These are phyloP conservation scores for Limtongozyma cylindracea DNA, from an alignment of 805 yeast species.

Conservation along the genomic window DNA sequence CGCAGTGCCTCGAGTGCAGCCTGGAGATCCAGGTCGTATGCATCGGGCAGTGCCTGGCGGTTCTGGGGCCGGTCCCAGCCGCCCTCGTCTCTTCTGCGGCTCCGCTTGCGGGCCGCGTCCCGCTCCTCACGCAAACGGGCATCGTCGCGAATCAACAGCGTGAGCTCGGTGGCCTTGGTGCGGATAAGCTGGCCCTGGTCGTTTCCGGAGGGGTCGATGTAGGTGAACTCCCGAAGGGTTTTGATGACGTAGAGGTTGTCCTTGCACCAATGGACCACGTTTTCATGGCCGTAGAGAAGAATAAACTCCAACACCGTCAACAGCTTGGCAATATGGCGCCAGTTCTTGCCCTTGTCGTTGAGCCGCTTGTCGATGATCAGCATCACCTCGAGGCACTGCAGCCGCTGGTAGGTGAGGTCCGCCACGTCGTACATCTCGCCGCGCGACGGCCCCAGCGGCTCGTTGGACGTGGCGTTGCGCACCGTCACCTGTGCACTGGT, in stretches of 20 bases:
- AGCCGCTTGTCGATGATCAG: slow-evolving; percentile 81
- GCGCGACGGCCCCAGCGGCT: slow-evolving; percentile 61
- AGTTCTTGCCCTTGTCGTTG: slow-evolving; percentile 89
- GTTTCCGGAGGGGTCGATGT: slow-evolving; percentile 44
- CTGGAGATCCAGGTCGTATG: slow-evolving; percentile 52
- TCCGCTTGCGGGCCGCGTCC: slow-evolving; percentile 8
- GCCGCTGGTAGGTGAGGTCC: slow-evolving; percentile 33
- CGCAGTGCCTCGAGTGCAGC: slow-evolving; percentile 62
- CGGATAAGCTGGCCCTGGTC: slow-evolving; percentile 80
- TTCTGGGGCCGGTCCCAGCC: not conserved
- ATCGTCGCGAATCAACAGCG: slow-evolving; percentile 55
- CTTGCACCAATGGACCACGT: slow-evolving; percentile 77
- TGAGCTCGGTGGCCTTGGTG: slow-evolving; percentile 75
- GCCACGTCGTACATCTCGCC: slow-evolving; percentile 69
- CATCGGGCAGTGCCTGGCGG: slow-evolving; percentile 5
- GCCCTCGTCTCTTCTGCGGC: not conserved
- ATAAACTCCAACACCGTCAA: slow-evolving; percentile 73
- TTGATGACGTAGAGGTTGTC: slow-evolving; percentile 74
- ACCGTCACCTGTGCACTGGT: slow-evolving; percentile 68
- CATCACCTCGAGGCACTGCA: slow-evolving; percentile 72
- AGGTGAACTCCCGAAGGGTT: slow-evolving; percentile 76
- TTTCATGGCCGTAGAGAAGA: slow-evolving; percentile 67
- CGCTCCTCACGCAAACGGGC: slow-evolving; percentile 60
- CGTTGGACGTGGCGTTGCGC: slow-evolving; percentile 82
- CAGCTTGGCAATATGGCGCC: slow-evolving; percentile 91